A percentile compares a stretch with the other conserved stretches of the same genome.
These are phyloP conservation scores for Carpinus fangiana DNA, from an alignment of 306 rosid species.

Conservation along the genomic window DNA sequence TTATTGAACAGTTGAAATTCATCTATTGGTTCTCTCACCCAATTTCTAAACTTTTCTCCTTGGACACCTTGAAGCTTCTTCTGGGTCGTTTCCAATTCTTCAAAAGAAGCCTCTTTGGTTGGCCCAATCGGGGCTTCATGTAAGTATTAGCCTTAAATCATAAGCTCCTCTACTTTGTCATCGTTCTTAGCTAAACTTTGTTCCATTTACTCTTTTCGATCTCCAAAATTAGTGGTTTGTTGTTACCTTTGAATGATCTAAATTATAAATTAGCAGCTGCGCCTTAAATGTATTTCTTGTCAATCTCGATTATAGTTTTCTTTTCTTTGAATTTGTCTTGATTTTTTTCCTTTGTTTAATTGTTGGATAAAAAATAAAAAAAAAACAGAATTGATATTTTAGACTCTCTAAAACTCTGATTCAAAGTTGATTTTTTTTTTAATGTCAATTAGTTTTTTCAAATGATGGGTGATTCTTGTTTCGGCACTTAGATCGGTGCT, in stretches of 20 bases:
- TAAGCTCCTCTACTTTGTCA: background rate
- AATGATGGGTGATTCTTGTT: background rate
- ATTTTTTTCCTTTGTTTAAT: background rate
- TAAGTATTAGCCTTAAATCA: constrained; percentile 12
- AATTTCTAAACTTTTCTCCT: background rate
- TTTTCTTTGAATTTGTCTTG: background rate
- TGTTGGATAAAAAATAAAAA: background rate
- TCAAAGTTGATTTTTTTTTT: background rate
- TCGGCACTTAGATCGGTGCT: background rate
- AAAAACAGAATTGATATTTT: background rate
- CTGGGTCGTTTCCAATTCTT: constrained; percentile 2
- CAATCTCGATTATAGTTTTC: background rate
- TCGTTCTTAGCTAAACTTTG: background rate
- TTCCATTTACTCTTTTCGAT: background rate
- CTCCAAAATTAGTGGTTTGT: no score
- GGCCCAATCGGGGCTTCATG: background rate
- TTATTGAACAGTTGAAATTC: constrained; percentile 2
- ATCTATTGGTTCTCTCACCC: background rate
- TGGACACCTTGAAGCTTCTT: constrained; percentile 1
- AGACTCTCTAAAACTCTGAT: background rate
- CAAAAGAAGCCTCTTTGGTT: background rate
- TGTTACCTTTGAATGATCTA: background rate
- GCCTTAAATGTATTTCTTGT: constrained; percentile 10
- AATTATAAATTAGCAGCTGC: constrained; percentile 16
- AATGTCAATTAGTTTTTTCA: background rate